Evolutionary conservation across 2,329 filamentous ascomycete genomes (phyloP).

Genomic region (Pseudogymnoascus sp.): DNA sequence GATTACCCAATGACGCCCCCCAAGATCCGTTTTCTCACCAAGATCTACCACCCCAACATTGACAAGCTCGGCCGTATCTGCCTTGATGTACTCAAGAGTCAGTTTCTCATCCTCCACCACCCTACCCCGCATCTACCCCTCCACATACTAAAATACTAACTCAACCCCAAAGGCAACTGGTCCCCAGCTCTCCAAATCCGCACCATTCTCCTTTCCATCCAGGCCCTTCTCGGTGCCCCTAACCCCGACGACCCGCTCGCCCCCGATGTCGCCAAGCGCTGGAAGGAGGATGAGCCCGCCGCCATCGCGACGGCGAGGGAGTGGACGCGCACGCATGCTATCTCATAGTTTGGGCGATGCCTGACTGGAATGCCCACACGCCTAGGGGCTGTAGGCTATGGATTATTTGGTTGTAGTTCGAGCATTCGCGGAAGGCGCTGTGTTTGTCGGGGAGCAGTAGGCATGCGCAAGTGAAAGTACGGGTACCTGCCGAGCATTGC

Average conservation of each 20-base stretch:
- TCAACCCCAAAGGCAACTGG: conserved; percentile 73
- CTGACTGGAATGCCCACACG: neutral
- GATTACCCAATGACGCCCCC: conserved; percentile 99
- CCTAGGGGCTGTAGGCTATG: neutral
- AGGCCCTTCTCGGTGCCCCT: conserved; percentile 87
- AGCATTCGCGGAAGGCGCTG: neutral
- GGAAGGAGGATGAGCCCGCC: conserved; percentile 91
- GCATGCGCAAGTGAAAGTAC: neutral
- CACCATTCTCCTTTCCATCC: conserved; percentile 97
- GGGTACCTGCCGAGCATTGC: neutral
- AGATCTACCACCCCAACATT: conserved; percentile 99
- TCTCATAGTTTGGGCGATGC: conserved; percentile 19
- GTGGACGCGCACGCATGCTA: conserved; percentile 57
- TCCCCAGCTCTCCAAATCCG: conserved; percentile 95
- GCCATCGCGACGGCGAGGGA: conserved; percentile 88
- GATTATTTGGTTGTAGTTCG: neutral
- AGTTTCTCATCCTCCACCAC: conserved; percentile 22
- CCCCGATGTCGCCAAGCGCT: conserved; percentile 93
- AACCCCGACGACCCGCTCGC: conserved; percentile 98
- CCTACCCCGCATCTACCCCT: conserved; percentile 6
- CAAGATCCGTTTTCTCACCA: conserved; percentile 96
- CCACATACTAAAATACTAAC: neutral
- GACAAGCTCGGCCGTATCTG: conserved; percentile 97
- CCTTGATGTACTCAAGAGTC: conserved; percentile 94
- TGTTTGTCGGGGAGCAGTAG: neutral